Conservation (phyloP, 2,329 filamentous ascomycete genomes). For the Aspergillus sp. region DNA sequence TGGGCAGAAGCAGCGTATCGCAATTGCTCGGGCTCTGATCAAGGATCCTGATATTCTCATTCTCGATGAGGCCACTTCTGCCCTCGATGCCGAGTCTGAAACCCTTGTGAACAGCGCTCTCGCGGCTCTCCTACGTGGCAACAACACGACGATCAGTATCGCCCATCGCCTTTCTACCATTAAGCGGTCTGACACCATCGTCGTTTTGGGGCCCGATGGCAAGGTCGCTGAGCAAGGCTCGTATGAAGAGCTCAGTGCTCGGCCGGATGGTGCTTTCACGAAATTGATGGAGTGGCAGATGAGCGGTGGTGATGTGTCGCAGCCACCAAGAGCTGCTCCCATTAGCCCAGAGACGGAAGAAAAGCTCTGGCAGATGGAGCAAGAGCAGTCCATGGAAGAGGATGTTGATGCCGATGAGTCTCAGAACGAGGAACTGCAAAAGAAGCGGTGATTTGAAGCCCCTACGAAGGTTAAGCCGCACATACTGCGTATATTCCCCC, state of each 20-base stretch:
- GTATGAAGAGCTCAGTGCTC: slow-evolving; percentile 71
- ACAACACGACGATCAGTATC: slow-evolving; percentile 96
- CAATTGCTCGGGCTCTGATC: slow-evolving; percentile 88
- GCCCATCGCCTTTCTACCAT: slow-evolving; percentile 95
- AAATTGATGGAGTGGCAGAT: slow-evolving; percentile 99
- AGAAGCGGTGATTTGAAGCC: slow-evolving; percentile 17
- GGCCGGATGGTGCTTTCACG: slow-evolving; percentile 79
- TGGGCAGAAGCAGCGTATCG: slow-evolving; percentile 96
- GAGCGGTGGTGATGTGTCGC: slow-evolving; percentile 67
- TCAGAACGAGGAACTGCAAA: slow-evolving; percentile 3
- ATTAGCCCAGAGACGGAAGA: slow-evolving; percentile 44
- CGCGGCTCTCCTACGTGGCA: slow-evolving; percentile 72
- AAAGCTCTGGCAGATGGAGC: slow-evolving; percentile 49
- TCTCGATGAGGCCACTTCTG: slow-evolving; percentile 92
- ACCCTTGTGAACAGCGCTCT: slow-evolving; percentile 93
- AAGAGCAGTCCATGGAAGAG: slow-evolving; percentile 28
- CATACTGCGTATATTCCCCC: neutral
- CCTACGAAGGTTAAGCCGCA: neutral
- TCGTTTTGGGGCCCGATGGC: slow-evolving; percentile 83
- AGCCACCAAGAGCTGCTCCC: slow-evolving; percentile 21
- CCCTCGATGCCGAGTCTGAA: slow-evolving; percentile 93
- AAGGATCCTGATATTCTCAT: slow-evolving; percentile 97
- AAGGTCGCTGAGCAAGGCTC: slow-evolving; percentile 87
- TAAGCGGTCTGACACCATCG: slow-evolving; percentile 90
- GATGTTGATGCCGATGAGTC: slow-evolving; percentile 25